phyloP scores from a whole-genome alignment of 352 stramenopile genomes.

The Globisporangium recalcitrans region DNA sequence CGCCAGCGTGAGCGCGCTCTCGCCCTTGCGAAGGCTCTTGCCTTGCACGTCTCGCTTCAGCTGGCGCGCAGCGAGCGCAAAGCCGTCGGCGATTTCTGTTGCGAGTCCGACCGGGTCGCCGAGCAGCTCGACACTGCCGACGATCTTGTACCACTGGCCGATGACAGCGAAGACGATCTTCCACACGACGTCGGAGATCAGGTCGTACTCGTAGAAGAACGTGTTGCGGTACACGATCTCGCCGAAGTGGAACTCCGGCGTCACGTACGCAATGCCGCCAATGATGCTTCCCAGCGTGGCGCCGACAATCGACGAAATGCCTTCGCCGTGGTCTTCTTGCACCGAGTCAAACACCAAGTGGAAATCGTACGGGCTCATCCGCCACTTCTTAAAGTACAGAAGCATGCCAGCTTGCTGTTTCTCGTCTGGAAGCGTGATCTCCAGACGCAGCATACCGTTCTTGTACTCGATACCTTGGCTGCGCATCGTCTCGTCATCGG shows the following conservation, averaged over 20 bases:
- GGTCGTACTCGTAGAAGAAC: slow-evolving; percentile 85
- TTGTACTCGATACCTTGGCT: slow-evolving; percentile 65
- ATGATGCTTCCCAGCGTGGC: slow-evolving; percentile 83
- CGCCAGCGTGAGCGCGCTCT: slow-evolving; percentile 73
- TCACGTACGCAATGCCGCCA: slow-evolving; percentile 83
- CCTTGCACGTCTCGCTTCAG: slow-evolving; percentile 75
- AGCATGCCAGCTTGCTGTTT: slow-evolving; percentile 43
- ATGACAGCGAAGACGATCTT: slow-evolving; percentile 72
- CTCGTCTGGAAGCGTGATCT: slow-evolving; percentile 50
- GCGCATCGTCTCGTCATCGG: slow-evolving; percentile 56
- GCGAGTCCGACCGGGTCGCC: slow-evolving; percentile 79
- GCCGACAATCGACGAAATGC: slow-evolving; percentile 74
- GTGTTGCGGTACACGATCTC: slow-evolving; percentile 71
- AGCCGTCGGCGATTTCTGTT: slow-evolving; percentile 83
- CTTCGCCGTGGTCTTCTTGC: slow-evolving; percentile 72
- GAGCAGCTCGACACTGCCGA: slow-evolving; percentile 80
- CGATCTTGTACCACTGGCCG: slow-evolving; percentile 87
- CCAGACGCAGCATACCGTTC: slow-evolving; percentile 41
- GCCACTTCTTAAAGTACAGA: slow-evolving; percentile 84
- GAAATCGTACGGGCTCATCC: slow-evolving; percentile 63
- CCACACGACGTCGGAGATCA: slow-evolving; percentile 67
- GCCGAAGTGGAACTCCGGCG: slow-evolving; percentile 71
- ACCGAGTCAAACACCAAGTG: slow-evolving; percentile 82
- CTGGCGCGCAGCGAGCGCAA: slow-evolving; percentile 71
- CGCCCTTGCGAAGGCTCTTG: slow-evolving; percentile 74